A percentile compares a stretch with the other conserved stretches of the same genome.
Conservation (phyloP, 805 yeast genomes). For the Soucietia sequanensis region DNA sequence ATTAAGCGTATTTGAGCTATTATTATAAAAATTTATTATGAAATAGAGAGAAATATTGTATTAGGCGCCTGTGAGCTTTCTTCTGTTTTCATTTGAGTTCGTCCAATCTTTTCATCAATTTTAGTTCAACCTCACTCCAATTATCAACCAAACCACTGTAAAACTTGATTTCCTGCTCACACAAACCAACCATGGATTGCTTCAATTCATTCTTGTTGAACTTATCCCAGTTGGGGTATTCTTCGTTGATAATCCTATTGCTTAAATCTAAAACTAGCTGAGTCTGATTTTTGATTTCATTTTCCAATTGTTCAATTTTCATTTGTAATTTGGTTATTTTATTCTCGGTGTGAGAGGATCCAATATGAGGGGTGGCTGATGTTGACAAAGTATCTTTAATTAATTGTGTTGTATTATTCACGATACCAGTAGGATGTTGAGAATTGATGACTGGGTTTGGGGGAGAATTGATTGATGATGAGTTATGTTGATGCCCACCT, state of each 20-base stretch:
- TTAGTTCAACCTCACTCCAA: constrained; percentile 61
- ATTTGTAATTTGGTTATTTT: constrained; percentile 43
- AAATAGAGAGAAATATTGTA: too few relatives aligned
- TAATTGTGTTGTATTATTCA: constrained; percentile 41
- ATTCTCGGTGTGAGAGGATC: constrained; percentile 40
- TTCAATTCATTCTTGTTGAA: constrained; percentile 79
- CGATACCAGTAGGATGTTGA: constrained; percentile 23
- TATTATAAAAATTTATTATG: too few relatives aligned
- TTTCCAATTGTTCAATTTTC: constrained; percentile 43
- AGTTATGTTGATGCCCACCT: constrained; percentile 11
- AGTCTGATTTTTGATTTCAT: constrained; percentile 44
- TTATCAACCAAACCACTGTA: constrained; percentile 65
- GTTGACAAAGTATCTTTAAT: constrained; percentile 52
- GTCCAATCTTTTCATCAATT: constrained; percentile 22
- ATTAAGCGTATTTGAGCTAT: too few relatives aligned
- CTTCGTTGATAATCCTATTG: constrained; percentile 45
- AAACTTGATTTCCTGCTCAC: constrained; percentile 73
- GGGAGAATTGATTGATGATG: constrained; percentile 20
- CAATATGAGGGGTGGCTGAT: constrained; percentile 42
- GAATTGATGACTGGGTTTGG: constrained; percentile 29
- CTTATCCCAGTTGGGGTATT: constrained; percentile 67
- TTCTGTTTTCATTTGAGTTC: too few relatives aligned
- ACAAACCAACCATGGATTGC: constrained; percentile 64
- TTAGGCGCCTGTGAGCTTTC: too few relatives aligned
- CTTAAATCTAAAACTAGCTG: constrained; percentile 47